These are phyloP conservation scores for Aspergillus fischeri DNA, from an alignment of 2,329 filamentous ascomycete genomes.

Conservation along the genomic window DNA sequence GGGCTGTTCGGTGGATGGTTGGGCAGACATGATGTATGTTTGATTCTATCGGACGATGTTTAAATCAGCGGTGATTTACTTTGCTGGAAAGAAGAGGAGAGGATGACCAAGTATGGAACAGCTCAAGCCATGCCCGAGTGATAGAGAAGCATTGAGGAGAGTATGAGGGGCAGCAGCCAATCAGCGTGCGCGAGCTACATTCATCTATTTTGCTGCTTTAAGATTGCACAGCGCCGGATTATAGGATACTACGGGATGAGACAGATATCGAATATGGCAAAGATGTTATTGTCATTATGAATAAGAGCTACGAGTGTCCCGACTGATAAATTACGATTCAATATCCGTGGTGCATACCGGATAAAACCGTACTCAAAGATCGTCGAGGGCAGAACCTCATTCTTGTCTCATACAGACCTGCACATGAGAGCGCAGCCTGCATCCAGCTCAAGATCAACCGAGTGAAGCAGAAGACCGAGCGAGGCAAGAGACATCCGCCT, in stretches of 20 bases:
- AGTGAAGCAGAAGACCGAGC: constrained; percentile 42
- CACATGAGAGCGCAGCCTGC: constrained; percentile 20
- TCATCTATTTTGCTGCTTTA: background rate
- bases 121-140: background rate
- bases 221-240: background rate
- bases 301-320: constrained; percentile 26
- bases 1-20: constrained; percentile 13
- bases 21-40: background rate
- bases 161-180: background rate
- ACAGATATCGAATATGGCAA: too few relatives aligned
- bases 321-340: constrained; percentile 45
- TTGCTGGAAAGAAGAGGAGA: too few relatives aligned
- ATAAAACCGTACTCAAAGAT: constrained; percentile 51
- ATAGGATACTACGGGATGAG: background rate
- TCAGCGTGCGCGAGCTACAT: background rate
- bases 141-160: background rate
- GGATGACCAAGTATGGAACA: background rate
- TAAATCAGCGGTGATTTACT: background rate
- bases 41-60: background rate
- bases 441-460: constrained; percentile 42
- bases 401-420: constrained; percentile 46
- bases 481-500: constrained; percentile 45
- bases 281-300: too few relatives aligned
- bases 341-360: constrained; percentile 30
- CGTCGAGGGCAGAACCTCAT: constrained; percentile 34